These are phyloP conservation scores for Cladosporium sp. DNA, from an alignment of 2,329 filamentous ascomycete species.

Conservation along the genomic window DNA sequence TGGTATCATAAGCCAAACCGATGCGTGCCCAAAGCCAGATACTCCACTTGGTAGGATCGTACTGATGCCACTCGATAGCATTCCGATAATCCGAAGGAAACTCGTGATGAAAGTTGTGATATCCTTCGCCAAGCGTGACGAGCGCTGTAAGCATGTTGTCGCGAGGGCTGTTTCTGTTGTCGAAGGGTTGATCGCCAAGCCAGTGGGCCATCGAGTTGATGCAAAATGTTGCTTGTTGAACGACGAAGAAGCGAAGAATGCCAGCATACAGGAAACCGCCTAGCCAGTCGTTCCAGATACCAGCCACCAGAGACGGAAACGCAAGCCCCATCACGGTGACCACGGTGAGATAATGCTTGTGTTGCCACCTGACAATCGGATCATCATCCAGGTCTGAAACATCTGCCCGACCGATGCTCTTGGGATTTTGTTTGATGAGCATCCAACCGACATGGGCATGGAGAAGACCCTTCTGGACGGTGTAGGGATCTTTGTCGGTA, in stretches of 20 bases:
- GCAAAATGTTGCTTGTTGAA: conserved; percentile 90
- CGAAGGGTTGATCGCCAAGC: conserved; percentile 88
- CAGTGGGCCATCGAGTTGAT: conserved; percentile 89
- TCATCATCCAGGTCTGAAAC: conserved; percentile 87
- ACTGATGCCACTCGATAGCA: conserved; percentile 86
- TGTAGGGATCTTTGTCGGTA: conserved; percentile 88
- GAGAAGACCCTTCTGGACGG: conserved; percentile 79
- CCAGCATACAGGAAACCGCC: conserved; percentile 83
- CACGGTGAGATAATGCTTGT: conserved; percentile 78
- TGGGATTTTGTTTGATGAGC: conserved; percentile 90
- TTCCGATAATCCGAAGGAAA: conserved; percentile 93
- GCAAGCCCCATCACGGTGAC: conserved; percentile 72
- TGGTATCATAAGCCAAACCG: conserved; percentile 79
- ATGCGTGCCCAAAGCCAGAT: conserved; percentile 83
- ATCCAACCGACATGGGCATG: conserved; percentile 89
- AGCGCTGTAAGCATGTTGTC: conserved; percentile 84
- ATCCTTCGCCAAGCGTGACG: conserved; percentile 81
- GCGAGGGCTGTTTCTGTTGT: conserved; percentile 86
- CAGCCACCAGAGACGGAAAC: conserved; percentile 71
- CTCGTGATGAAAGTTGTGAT: conserved; percentile 96
- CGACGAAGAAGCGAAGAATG: conserved; percentile 82
- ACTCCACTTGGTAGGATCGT: conserved; percentile 86
- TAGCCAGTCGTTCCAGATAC: conserved; percentile 71
- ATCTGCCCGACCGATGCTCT: conserved; percentile 81
- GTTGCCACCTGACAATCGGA: conserved; percentile 80